phyloP scores from a whole-genome alignment of 2,329 filamentous ascomycete species.

The Fusarium brachygibbosum region DNA sequence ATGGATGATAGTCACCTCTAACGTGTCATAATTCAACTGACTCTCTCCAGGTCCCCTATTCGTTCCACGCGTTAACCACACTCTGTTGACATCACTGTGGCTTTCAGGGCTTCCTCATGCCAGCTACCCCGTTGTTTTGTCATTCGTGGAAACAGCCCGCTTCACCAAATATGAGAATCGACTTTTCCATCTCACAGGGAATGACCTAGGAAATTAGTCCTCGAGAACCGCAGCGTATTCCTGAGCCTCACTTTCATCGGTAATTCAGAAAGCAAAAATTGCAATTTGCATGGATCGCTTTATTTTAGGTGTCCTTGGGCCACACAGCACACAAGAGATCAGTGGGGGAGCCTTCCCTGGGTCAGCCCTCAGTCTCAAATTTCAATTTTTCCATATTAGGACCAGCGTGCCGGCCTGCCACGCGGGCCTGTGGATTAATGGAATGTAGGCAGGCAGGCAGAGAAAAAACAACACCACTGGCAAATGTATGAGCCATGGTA shows the following conservation, averaged over 20 bases:
- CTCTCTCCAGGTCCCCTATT: conserved; percentile 40
- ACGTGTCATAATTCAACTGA: conserved; percentile 32
- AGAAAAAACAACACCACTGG: conserved; percentile 4
- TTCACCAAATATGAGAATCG: conserved; percentile 28
- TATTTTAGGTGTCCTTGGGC: conserved; percentile 4
- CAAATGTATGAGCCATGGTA: not conserved
- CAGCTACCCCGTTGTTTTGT: conserved; percentile 16
- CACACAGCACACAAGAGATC: conserved; percentile 10
- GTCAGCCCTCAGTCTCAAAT: conserved; percentile 45
- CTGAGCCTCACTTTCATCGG: conserved; percentile 29
- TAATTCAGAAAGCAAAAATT: conserved; percentile 17
- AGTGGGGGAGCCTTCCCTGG: conserved; percentile 35
- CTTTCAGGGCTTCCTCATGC: conserved; percentile 21
- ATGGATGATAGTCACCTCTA: conserved; percentile 11
- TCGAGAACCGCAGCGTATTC: conserved; percentile 7
- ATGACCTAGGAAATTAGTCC: conserved; percentile 2
- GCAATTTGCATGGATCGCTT: conserved; percentile 21
- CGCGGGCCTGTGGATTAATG: conserved; percentile 31
- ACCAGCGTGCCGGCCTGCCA: conserved; percentile 42
- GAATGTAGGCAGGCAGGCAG: conserved; percentile 37
- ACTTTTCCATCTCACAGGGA: conserved; percentile 17
- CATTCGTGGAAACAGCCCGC: conserved; percentile 36
- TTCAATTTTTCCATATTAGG: conserved; percentile 41
- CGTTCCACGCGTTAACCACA: conserved; percentile 35
- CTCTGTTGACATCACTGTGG: conserved; percentile 48